Evolutionary conservation across 331 rosid genomes (phyloP), one percentile per base, ranked within the genome.

Genomic region (Saraca asoca): DNA sequence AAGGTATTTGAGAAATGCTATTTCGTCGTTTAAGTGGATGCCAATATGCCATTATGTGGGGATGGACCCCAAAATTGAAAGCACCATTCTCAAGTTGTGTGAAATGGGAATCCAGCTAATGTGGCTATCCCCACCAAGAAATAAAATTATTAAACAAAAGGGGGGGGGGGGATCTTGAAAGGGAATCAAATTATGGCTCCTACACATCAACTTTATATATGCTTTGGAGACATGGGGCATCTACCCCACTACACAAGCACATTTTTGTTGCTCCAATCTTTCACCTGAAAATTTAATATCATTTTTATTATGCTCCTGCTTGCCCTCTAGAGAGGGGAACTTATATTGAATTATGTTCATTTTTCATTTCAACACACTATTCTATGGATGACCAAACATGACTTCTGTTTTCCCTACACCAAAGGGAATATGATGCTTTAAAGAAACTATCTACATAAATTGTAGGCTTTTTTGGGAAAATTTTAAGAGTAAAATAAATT

Each of bases 1-100:
- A 68, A 15, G 52, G 35, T 62, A 62, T 69, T 53, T 77, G 45
- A 77, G 52, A 71, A 77, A 65, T 66, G 66, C 24, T 66, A 54
- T 72, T 64, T 77, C 49, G 81, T 77, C 69, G 73, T 77, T 65
- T 65, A 34, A 52, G 81, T 65, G 52, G 74, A 71, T 71, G 74
- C 66, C 70, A 58, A 33, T 43, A 71, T 71, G 74, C 66, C 66
- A 58, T 44, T 43, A 7, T 19, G 76, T 51, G 39, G 81, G 77
- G 76, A 70, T 71, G 77, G 35, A 44, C 37, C 73, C 57, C 48
- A 0, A 24, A 24, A 51, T 56, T 50, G 75, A 73, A 49, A 62
- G 29, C 34, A 63, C 54, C 37, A 39, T 2, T 39, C 0, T 2
- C 11, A 24, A 38, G 7, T 66, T 54, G 41, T 39, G 64, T 43